phyloP scores from a whole-genome alignment of 2,329 filamentous ascomycete genomes.

The Ophiosphaerella narmari region DNA sequence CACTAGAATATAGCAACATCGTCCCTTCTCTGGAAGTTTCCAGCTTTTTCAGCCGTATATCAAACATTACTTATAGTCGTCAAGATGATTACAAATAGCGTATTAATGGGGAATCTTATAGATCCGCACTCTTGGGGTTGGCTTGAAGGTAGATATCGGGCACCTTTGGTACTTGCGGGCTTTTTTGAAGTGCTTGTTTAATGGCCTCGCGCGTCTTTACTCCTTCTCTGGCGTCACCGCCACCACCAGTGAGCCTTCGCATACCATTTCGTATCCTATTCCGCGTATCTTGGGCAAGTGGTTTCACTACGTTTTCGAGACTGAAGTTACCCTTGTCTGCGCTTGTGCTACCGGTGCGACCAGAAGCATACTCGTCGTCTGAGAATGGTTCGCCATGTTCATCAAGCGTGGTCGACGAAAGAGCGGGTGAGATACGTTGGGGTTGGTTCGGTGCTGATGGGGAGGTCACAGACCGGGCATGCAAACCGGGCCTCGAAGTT shows the following conservation, averaged over 20 bases:
- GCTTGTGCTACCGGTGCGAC: conserved; percentile 30
- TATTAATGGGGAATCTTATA: conserved; percentile 12
- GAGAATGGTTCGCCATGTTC: conserved; percentile 77
- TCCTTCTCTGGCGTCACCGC: conserved; percentile 48
- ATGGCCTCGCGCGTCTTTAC: conserved; percentile 45
- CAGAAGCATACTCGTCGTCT: conserved; percentile 69
- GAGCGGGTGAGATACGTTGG: conserved; percentile 52
- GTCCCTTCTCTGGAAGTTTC: neutral
- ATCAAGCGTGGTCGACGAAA: conserved; percentile 73
- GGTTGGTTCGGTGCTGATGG: conserved; percentile 62
- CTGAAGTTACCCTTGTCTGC: conserved; percentile 32
- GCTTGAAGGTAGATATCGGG: conserved; percentile 49
- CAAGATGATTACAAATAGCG: too few relatives aligned
- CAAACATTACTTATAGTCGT: too few relatives aligned
- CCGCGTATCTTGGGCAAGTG: conserved; percentile 59
- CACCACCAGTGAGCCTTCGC: conserved; percentile 65
- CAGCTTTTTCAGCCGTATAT: neutral
- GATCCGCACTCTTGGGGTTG: conserved; percentile 44
- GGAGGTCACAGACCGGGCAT: conserved; percentile 83
- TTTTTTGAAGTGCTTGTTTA: conserved; percentile 45
- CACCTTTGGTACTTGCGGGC: conserved; percentile 55
- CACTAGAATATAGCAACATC: neutral
- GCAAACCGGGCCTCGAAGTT: conserved; percentile 66
- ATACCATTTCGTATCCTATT: conserved; percentile 59
- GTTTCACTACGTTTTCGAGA: conserved; percentile 61